Evolutionary conservation across 2,329 filamentous ascomycete species (phyloP), one percentile per base, ranked within the genome.

Genomic region (Aschersonia sp.): DNA sequence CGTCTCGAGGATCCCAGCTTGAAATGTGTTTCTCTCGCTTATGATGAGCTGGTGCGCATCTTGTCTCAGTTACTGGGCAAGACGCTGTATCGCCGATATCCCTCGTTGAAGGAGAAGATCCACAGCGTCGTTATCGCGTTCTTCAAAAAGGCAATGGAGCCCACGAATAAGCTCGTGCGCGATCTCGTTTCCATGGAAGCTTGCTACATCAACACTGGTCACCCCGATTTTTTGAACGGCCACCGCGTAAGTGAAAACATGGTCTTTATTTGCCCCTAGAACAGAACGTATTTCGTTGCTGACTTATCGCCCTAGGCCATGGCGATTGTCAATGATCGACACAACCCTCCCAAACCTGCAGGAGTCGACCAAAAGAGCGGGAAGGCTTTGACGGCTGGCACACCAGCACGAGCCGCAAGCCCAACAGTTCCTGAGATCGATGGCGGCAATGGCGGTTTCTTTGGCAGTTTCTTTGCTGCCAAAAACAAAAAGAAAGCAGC

Each of bases 401-500:
- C 77, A 2, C 88, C 88, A 2, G 82, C 74, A 46, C 82, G 89
- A 53, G 80, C 85, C 43, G 77, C 77, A 48, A 94, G 83, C 61
- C 92, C 88, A 5, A 84, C 82, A 40, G 70, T 88, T 47, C 62
- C 67, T 46, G 69, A 80, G 43, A 56, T 62, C 42, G 67, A 71
- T 31, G 66, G 65, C 51, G 65, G 65, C 47, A 86, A 86, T 61
- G 72, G 76, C 51, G 89, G 91, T 40, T 98, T 98, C 77, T 98
- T 98, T 59, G 92, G 92, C 56, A 94, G 87, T 60, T 98, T 98
- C 78, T 98, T 96, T 63, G 88, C 92, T 9, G 89, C 87, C 61
- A 98, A 97, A 79, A 98, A 97, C 73, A 98, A 97, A 82, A 98
- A 98, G 79, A 97, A 96, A 83, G 94, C 94, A 70, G 92, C 92